phyloP scores from a whole-genome alignment of 768 basidiomycete species.

The Pleurotus salmoneostramineus region DNA sequence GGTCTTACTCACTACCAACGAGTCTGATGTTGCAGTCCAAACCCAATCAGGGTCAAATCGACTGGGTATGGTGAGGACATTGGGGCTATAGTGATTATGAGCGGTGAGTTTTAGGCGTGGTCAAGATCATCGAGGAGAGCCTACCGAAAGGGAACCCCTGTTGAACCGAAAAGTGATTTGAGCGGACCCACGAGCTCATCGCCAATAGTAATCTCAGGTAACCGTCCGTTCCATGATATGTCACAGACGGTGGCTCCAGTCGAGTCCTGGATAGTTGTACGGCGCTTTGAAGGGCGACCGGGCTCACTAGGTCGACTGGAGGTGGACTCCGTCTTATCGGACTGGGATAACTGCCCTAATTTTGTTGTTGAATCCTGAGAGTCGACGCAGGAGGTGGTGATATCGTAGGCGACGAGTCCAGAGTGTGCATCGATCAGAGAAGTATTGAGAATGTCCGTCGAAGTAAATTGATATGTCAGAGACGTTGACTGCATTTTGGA shows the following conservation, averaged over 20 bases:
- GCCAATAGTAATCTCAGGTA: conserved; percentile 47
- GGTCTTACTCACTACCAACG: conserved; percentile 40
- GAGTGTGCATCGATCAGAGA: conserved; percentile 50
- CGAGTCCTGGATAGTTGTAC: conserved; percentile 40
- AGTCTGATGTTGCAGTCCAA: conserved; percentile 55
- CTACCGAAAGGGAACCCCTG: conserved; percentile 51
- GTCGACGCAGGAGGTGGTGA: conserved; percentile 35
- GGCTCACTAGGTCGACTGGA: conserved; percentile 14
- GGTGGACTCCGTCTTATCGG: conserved; percentile 12
- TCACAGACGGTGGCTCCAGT: conserved; percentile 38
- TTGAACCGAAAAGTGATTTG: conserved; percentile 54
- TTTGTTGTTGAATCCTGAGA: conserved; percentile 21
- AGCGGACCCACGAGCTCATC: conserved; percentile 49
- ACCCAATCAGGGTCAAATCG: conserved; percentile 60
- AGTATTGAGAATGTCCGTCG: conserved; percentile 55
- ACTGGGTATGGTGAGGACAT: conserved; percentile 55
- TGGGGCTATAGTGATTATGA: conserved; percentile 34
- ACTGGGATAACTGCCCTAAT: conserved; percentile 3
- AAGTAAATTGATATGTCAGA: conserved; percentile 57
- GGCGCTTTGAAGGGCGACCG: conserved; percentile 18
- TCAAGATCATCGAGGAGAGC: conserved; percentile 13
- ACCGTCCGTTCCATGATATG: conserved; percentile 50
- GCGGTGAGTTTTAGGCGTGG: background rate
- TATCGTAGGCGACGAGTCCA: conserved; percentile 42
- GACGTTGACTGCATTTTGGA: conserved; percentile 35